These are phyloP conservation scores for Lactifluus hygrophoroides DNA, from an alignment of 768 basidiomycete genomes.

Conservation along the genomic window DNA sequence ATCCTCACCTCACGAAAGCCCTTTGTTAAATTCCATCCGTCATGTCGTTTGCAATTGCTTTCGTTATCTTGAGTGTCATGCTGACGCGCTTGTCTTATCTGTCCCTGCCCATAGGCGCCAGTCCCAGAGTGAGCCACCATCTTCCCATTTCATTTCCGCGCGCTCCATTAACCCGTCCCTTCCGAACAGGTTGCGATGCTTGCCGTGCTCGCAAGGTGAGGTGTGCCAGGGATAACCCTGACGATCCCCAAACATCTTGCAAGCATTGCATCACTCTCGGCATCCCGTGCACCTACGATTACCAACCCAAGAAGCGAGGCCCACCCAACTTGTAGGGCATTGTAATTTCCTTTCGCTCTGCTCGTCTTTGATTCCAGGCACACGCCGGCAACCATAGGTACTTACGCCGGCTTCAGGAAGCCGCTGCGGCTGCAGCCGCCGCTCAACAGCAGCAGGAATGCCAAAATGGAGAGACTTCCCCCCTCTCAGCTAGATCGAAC, in stretches of 20 bases:
- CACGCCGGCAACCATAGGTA: constrained; percentile 40
- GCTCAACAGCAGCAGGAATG: constrained; percentile 36
- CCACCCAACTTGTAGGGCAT: constrained; percentile 77
- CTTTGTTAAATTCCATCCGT: neutral
- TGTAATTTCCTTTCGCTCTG: neutral
- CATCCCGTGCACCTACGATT: constrained; percentile 84
- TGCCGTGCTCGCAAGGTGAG: constrained; percentile 83
- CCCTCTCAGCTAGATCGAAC: constrained; percentile 12
- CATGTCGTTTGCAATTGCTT: constrained; percentile 33
- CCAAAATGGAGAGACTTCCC: constrained; percentile 26
- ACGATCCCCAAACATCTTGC: constrained; percentile 71
- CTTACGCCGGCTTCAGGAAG: constrained; percentile 72
- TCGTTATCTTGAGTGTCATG: constrained; percentile 25
- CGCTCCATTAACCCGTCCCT: constrained; percentile 22
- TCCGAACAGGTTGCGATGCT: constrained; percentile 73
- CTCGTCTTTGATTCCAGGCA: neutral
- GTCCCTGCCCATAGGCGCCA: constrained; percentile 52
- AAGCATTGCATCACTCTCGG: constrained; percentile 79
- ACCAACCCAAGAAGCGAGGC: constrained; percentile 89
- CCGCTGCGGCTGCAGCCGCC: constrained; percentile 45
- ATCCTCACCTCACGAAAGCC: neutral
- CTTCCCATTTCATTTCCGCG: constrained; percentile 18
- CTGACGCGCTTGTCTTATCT: constrained; percentile 28
- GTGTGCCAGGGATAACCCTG: constrained; percentile 71
- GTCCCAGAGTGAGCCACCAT: constrained; percentile 60